Evolutionary conservation across 257 asterid genomes (phyloP).

Genomic region (Ophiorrhiza pumila): DNA sequence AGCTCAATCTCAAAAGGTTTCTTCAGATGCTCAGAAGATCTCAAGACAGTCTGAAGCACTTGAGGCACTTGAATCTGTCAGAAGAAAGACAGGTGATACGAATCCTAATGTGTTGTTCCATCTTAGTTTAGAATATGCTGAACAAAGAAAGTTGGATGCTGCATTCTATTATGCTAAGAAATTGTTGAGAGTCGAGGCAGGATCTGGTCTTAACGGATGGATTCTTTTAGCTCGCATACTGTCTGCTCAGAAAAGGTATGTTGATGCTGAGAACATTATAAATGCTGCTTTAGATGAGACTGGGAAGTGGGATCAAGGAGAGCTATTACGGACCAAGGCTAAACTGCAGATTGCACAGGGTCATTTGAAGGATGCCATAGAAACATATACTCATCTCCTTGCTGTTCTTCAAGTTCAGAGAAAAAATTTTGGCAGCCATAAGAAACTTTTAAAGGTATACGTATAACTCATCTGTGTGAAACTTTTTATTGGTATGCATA

Average conservation of each 20-base stretch:
- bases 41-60: conserved; percentile 62
- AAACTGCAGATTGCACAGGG: conserved; percentile 77
- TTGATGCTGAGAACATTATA: conserved; percentile 67
- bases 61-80: conserved; percentile 62
- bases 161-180: conserved; percentile 74
- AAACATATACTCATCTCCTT: conserved; percentile 73
- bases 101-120: conserved; percentile 46
- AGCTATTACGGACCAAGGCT: conserved; percentile 65
- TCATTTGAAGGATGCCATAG: conserved; percentile 49
- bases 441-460: conserved; percentile 52
- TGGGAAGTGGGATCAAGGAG: conserved; percentile 90
- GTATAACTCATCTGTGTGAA: background rate
- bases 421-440: conserved; percentile 47
- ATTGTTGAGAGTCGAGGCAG: conserved; percentile 61
- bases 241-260: conserved; percentile 73
- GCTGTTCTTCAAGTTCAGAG: conserved; percentile 84
- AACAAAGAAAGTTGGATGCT: conserved; percentile 69
- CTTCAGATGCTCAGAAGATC: conserved; percentile 54
- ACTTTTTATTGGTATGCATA: no score
- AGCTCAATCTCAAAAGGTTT: conserved; percentile 47
- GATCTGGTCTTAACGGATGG: conserved; percentile 66
- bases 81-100: conserved; percentile 36
- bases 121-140: conserved; percentile 81
- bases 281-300: conserved; percentile 89
- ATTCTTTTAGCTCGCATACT: conserved; percentile 81